phyloP scores from a whole-genome alignment of 2,329 filamentous ascomycete genomes.

The Zymoseptoria tritici region DNA sequence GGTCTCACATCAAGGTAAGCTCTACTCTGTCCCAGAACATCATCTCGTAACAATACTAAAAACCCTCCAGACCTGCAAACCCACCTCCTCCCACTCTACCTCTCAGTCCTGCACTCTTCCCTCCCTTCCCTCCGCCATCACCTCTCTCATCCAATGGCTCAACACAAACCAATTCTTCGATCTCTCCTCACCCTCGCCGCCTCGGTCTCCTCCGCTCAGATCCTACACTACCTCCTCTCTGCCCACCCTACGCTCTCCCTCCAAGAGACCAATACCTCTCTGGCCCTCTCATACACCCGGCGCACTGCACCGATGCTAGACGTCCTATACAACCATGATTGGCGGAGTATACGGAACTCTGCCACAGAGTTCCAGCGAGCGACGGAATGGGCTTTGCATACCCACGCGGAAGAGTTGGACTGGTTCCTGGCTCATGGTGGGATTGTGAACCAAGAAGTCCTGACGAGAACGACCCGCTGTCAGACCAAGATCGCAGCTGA shows the following conservation, averaged over 20 bases:
- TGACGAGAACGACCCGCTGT: slow-evolving; percentile 2
- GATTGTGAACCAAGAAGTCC: slow-evolving; percentile 4
- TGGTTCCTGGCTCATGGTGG: slow-evolving; percentile 14
- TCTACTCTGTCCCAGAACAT: neutral
- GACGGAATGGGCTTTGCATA: slow-evolving; percentile 12
- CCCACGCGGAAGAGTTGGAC: slow-evolving; percentile 7
- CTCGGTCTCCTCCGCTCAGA: slow-evolving; percentile 10
- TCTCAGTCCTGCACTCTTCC: slow-evolving; percentile 6
- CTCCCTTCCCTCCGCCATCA: slow-evolving; percentile 6
- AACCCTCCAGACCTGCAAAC: neutral
- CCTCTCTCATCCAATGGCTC: slow-evolving; percentile 1
- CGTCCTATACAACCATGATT: slow-evolving; percentile 10
- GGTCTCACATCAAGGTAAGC: slow-evolving; percentile 3
- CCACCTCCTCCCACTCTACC: slow-evolving; percentile 3
- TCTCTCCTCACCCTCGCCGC: neutral
- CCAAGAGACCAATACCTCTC: slow-evolving; percentile 7
- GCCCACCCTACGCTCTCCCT: slow-evolving; percentile 8
- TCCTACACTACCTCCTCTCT: slow-evolving; percentile 10
- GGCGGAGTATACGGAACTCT: slow-evolving; percentile 10
- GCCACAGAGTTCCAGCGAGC: slow-evolving; percentile 8
- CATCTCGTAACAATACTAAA: too few relatives aligned
- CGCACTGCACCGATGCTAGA: slow-evolving; percentile 7
- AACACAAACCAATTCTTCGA: neutral
- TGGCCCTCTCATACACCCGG: slow-evolving; percentile 11
- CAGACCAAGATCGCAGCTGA: slow-evolving; percentile 5